phyloP scores from a whole-genome alignment of 164 flowering plant species.

The Vitis amurensis region DNA sequence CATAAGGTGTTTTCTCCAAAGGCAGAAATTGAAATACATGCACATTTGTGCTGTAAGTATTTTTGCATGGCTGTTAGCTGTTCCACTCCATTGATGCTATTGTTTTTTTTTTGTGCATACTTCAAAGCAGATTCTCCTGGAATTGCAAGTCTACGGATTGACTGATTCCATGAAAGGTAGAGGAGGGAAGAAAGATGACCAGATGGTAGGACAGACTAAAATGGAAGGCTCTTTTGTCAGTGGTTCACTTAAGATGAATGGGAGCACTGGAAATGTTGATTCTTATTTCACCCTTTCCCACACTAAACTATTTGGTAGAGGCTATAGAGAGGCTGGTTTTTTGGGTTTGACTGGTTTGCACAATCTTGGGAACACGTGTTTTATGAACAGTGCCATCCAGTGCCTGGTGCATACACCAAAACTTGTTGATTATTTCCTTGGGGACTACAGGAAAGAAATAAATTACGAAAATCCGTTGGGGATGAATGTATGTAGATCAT shows the following conservation, averaged over 20 bases:
- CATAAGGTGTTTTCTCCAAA: no score
- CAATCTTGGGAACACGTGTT: conserved; percentile 86
- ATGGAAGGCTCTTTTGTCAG: conserved; percentile 23
- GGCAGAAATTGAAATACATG: no score
- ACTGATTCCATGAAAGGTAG: conserved; percentile 43
- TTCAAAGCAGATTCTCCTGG: conserved; percentile 53
- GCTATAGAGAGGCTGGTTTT: conserved; percentile 22
- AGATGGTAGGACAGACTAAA: conserved; percentile 20
- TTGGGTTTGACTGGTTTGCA: conserved; percentile 76
- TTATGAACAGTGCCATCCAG: conserved; percentile 85
- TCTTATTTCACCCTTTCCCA: conserved; percentile 7
- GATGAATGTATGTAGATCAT: conserved; percentile 45
- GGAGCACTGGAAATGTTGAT: conserved; percentile 30
- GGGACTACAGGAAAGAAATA: conserved; percentile 60
- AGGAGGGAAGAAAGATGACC: conserved; percentile 42
- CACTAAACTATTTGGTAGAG: conserved; percentile 12
- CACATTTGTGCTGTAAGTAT: no score
- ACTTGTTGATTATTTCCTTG: conserved; percentile 72
- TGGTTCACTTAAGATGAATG: conserved; percentile 42
- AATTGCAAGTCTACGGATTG: conserved; percentile 70
- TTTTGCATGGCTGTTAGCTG: no score
- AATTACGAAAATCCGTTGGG: conserved; percentile 65
- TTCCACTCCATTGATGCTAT: no score
- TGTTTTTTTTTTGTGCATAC: not conserved
- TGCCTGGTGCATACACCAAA: conserved; percentile 77